phyloP scores from a whole-genome alignment of 2,329 filamentous ascomycete genomes.

The Mollisiaceae sp. region DNA sequence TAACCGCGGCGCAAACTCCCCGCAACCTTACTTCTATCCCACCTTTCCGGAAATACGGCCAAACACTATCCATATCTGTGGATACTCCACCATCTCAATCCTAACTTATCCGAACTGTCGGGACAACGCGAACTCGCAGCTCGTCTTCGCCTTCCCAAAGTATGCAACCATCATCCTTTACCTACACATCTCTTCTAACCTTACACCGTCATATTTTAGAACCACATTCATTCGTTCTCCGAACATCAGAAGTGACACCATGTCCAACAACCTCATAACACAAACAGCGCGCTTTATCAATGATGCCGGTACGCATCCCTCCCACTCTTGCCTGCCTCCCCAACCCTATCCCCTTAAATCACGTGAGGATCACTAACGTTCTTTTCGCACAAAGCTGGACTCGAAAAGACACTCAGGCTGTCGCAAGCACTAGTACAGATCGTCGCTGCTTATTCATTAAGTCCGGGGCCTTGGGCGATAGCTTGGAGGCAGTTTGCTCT shows the following conservation, averaged over 20 bases:
- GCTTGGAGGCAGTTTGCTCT: constrained; percentile 49
- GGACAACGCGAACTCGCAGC: too few species aligned
- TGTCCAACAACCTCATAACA: neutral
- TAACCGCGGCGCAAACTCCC: too few species aligned
- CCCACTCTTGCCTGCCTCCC: neutral
- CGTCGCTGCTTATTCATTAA: constrained; percentile 49
- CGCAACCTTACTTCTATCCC: too few species aligned
- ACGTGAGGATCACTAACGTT: neutral
- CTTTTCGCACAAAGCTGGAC: constrained; percentile 46
- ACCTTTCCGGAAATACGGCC: neutral
- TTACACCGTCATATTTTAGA: too few species aligned
- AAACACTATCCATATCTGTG: neutral
- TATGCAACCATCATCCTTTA: neutral
- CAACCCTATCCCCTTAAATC: neutral
- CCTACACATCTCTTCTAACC: neutral
- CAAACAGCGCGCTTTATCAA: neutral
- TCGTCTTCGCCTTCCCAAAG: neutral
- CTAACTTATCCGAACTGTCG: too few species aligned
- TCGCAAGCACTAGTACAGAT: constrained; percentile 58
- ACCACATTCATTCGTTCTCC: neutral
- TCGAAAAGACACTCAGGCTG: constrained; percentile 64
- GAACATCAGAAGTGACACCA: neutral
- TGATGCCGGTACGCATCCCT: neutral
- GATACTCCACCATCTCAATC: too few species aligned
- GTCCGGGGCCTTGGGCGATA: constrained; percentile 42